Conservation (phyloP, 148 eudicot genomes). For the Cornus suecica region DNA sequence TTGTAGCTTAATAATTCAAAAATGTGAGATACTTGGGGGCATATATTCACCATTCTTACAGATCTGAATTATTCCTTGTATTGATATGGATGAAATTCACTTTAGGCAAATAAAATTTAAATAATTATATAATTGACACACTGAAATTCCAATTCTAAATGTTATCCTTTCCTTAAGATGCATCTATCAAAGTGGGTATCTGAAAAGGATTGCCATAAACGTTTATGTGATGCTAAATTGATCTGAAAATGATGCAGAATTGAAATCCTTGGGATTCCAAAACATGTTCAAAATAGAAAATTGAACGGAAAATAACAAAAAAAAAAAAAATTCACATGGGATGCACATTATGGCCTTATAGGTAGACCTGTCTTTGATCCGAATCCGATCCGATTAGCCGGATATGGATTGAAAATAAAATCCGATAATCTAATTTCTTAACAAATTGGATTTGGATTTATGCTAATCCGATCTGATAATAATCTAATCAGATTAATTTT, state of each 20-base stretch:
- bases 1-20: constrained; percentile 4
- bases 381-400: too few species aligned
- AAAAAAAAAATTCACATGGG: too few species aligned
- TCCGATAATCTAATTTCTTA: too few species aligned
- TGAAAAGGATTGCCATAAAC: not conserved
- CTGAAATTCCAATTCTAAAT: too few species aligned
- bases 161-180: not conserved
- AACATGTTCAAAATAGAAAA: not conserved
- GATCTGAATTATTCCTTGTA: not conserved
- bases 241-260: not conserved
- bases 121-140: too few species aligned
- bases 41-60: not conserved
- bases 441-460: too few species aligned
- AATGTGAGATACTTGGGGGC: constrained; percentile 9
- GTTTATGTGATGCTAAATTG: not conserved
- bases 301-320: too few species aligned
- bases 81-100: not conserved
- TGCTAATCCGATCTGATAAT: too few species aligned
- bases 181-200: not conserved
- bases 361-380: too few species aligned
- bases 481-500: too few species aligned
- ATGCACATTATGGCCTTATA: too few species aligned
- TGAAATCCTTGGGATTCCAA: not conserved
- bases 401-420: too few species aligned
- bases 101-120: not conserved